These are phyloP conservation scores for Scheffersomyces stipitis DNA, from an alignment of 805 yeast genomes.

Conservation along the genomic window DNA sequence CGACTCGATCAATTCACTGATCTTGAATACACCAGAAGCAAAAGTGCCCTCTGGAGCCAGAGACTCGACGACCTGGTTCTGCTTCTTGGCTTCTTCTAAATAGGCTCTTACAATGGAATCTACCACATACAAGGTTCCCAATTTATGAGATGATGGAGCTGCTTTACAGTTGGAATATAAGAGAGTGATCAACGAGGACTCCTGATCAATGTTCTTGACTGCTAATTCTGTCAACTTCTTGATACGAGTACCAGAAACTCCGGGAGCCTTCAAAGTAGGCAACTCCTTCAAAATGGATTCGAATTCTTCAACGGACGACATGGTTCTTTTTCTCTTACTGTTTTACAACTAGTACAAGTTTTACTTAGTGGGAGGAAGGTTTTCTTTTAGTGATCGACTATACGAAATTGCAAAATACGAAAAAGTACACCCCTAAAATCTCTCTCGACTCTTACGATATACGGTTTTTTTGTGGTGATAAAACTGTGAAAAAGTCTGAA, in stretches of 20 bases:
- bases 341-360: not conserved
- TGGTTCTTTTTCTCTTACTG: constrained; percentile 10
- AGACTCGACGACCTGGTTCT: constrained; percentile 45
- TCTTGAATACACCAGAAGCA: constrained; percentile 68
- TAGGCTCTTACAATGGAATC: constrained; percentile 90
- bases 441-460: too few relatives aligned
- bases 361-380: not conserved
- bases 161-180: constrained; percentile 68
- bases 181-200: constrained; percentile 55
- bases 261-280: constrained; percentile 71
- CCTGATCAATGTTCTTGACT: constrained; percentile 59
- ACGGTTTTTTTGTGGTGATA: too few relatives aligned
- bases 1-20: constrained; percentile 63
- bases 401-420: too few relatives aligned
- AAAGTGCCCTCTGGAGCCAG: constrained; percentile 66
- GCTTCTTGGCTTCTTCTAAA: constrained; percentile 68
- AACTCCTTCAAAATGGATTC: constrained; percentile 50
- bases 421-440: too few relatives aligned
- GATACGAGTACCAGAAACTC: constrained; percentile 95
- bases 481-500: too few relatives aligned
- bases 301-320: constrained; percentile 48
- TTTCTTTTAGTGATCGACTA: too few relatives aligned
- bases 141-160: constrained; percentile 76
- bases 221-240: constrained; percentile 81
- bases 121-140: constrained; percentile 87